Evolutionary conservation across 208 protist genomes (phyloP), one percentile per base, ranked within the genome.

Genomic region (Eutreptiella sp.): DNA sequence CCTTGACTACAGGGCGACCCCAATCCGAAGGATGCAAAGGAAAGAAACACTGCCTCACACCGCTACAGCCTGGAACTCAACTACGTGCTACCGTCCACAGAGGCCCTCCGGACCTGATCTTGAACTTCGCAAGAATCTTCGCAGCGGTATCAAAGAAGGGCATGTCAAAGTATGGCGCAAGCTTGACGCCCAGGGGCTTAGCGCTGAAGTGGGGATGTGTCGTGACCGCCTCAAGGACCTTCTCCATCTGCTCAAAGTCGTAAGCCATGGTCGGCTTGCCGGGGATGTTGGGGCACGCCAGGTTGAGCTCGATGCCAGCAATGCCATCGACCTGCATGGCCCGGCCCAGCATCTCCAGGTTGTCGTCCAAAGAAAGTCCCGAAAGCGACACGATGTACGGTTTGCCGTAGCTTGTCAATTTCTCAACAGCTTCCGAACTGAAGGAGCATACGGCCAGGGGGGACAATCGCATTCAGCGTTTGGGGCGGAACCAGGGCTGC

Each of bases 141-240:
- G 84, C 84, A 0, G 84, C 80, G 53, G 65, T 55, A 65, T 90
- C 84, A 53, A 90, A 90, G 75, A 87, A 81, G 3, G 84, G 80
- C 50, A 88, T 78, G 64, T 90, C 84, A 60, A 88, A 88, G 68
- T 90, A 90, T 3, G 84, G 84, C 33, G 84, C 79, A 75, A 90
- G 80, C 75, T 90, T 90, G 45, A 90, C 80, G 11, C 82, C 84
- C 58, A 90, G 87, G 9, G 80, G 79, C 36, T 73, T 60, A n/a
- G 63, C 69, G 62, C 85, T 88, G n/a, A 39, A 70, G 24, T 53
- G 67, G n/a, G n/a, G n/a, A n/a, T n/a, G n/a, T n/a, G n/a, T n/a
- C 16, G 75, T 83, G 31, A 87, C 80, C 27, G 58, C 52, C 36
- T 74, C 26, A 39, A 90, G 66, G 70, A 84, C 85, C 31, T 19